phyloP scores from a whole-genome alignment of 1,284 basidiomycete genomes.

The Malassezia psittaci region DNA sequence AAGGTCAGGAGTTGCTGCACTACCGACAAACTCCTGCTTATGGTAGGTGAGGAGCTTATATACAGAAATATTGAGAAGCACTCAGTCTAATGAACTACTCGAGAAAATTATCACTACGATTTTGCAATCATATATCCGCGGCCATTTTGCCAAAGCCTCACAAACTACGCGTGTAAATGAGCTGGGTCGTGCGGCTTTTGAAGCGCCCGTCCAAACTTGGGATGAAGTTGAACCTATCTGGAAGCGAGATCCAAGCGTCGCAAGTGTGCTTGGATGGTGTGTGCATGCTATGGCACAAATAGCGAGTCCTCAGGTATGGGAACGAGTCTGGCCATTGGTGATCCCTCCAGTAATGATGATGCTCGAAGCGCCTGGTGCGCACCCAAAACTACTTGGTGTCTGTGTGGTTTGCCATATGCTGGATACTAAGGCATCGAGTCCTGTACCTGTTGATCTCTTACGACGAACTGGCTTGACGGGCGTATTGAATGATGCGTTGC shows the following conservation, averaged over 20 bases:
- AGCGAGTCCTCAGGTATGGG: neutral
- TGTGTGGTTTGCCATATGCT: neutral
- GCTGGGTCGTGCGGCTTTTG: neutral
- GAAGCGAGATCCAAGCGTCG: neutral
- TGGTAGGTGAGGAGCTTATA: too few species aligned
- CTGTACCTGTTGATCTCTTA: conserved; percentile 5
- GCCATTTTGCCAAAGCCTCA: neutral
- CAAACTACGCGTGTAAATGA: neutral
- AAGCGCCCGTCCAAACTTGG: neutral
- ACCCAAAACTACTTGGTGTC: conserved; percentile 9
- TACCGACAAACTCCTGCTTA: neutral
- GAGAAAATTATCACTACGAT: neutral
- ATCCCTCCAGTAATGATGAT: conserved; percentile 12
- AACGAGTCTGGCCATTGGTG: conserved; percentile 7
- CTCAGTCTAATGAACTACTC: too few species aligned
- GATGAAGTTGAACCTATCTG: neutral
- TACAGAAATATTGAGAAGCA: too few species aligned
- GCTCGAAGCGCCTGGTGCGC: conserved; percentile 6
- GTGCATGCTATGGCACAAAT: neutral
- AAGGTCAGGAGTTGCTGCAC: neutral
- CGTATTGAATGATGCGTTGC: conserved; percentile 7
- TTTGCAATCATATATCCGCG: conserved; percentile 8
- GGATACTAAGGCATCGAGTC: neutral
- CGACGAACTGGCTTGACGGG: conserved; percentile 8
- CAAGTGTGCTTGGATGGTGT: conserved; percentile 12